Base-by-base conservation (phyloP, 2,329 filamentous ascomycete genomes). In the Aspergillus sp. region DNA sequence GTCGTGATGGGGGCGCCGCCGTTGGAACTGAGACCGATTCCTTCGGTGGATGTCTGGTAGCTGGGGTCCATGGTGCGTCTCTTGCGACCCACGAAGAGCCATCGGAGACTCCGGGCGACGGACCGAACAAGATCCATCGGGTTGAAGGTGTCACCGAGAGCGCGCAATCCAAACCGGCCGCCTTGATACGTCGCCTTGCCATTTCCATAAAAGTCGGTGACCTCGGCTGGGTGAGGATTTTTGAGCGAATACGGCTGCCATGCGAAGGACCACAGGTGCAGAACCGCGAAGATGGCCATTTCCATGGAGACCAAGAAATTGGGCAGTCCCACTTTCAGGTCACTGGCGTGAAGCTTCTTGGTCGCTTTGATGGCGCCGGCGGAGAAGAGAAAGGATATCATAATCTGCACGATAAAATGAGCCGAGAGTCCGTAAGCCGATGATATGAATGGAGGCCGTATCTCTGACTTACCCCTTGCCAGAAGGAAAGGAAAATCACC, bases 401-500 rank as follows among this genome's bases (percentile, higher is more conserved):
- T 66, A 67, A 83, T 82, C 75, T 81, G 14, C 18, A 49, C 29
- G 9, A 6, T 47, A 2, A 6, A 9, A 45, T 39, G 54, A 20
- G 24, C 36, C 11, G 46, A 22, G 4, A 20, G 6, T 49, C 32
- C 6, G 49, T 31, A 20, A 20, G 31, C 5, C 9, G 31, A 50
- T 12, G 18, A 18, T 6, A 51, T 26, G 14, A 39, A 36, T 29
- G n/a, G 9, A 24, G 4, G 22, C 16, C 32, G 16, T 26, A 18
- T 9, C 6, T 5, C 12, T 29, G 29, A 65, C 77, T 65, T 68
- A 83, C 80, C 32, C 79, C 81, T 71, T 96, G 92, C 92, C 92
- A 96, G 75, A 96, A 96, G 39, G 89, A 92, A 66, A 96, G 83
- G 80, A 96, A 96, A 69, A 96, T 92, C 70, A 96, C 91, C 29